Percentiles rank a stretch among this genome's conserved stretches.
Evolutionary conservation across 441 rosid genomes (phyloP).

Genomic region (Brassica hybrid): DNA sequence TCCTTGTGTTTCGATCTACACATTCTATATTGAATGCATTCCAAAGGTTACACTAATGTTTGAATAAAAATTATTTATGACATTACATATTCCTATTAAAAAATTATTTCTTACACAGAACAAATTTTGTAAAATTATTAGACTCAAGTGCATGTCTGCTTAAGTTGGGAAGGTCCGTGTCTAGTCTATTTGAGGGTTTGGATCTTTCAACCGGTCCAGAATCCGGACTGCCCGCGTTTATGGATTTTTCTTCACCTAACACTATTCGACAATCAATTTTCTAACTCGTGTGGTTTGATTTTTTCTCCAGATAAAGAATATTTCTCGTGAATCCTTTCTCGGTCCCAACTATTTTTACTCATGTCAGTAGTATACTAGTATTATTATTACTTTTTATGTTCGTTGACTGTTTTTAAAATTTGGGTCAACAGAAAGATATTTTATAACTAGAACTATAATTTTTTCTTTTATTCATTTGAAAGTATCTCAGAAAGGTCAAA

Average conservation of each 20-base stretch:
- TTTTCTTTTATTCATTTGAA: too few species aligned
- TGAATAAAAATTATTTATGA: not conserved
- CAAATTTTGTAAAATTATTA: not conserved
- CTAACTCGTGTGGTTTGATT: not conserved
- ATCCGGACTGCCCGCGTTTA: not conserved
- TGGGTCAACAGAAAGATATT: too few species aligned
- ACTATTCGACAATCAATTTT: constrained; percentile 9
- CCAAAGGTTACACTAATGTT: not conserved
- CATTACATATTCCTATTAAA: not conserved
- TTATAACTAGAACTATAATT: too few species aligned
- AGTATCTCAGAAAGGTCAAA: too few species aligned
- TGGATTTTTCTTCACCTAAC: not conserved
- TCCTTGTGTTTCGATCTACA: not conserved
- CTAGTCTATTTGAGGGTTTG: not conserved
- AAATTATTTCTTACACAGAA: not conserved
- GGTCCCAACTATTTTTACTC: constrained; percentile 8
- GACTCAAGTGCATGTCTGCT: not conserved
- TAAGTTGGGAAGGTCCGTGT: not conserved
- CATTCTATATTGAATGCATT: not conserved
- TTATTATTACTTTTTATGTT: too few species aligned
- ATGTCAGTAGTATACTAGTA: not conserved
- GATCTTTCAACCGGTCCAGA: constrained; percentile 2
- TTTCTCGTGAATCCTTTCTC: constrained; percentile 13
- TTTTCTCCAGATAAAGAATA: not conserved
- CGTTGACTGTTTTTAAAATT: too few species aligned